These are phyloP conservation scores for Diversispora eburnea DNA, from an alignment of 192 early-diverging fungal genomes.

Conservation along the genomic window DNA sequence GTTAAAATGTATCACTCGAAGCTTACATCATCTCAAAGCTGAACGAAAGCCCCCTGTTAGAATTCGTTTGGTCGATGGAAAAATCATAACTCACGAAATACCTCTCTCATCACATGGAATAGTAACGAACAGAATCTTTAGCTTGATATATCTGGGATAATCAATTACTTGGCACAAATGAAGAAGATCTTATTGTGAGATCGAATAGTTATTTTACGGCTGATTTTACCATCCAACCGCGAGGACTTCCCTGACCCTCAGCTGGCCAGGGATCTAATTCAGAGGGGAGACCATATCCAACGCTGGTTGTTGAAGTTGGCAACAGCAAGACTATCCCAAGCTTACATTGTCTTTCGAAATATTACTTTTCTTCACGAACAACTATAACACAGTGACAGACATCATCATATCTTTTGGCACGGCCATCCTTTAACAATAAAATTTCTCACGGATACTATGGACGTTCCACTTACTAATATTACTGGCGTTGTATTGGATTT, in stretches of 20 bases:
- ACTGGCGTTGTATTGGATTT: not conserved
- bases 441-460: not conserved
- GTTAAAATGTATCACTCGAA: no score
- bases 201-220: conserved; percentile 13
- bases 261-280: conserved; percentile 6
- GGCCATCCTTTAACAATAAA: not conserved
- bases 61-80: no score
- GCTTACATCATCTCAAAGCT: no score
- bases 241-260: not conserved
- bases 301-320: conserved; percentile 23
- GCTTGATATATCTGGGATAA: not conserved
- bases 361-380: conserved; percentile 15
- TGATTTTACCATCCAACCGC: conserved; percentile 5
- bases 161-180: not conserved
- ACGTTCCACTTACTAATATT: no score
- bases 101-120: no score
- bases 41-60: no score
- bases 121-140: no score
- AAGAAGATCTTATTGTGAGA: conserved; percentile 20
- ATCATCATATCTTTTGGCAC: conserved; percentile 17
- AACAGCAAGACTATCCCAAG: conserved; percentile 14
- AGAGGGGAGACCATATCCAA: conserved; percentile 7
- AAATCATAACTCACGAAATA: no score
- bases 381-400: not conserved
- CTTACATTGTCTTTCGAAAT: conserved; percentile 1